Conservation (phyloP, 805 yeast species). For the Yamadazyma nakazawae region DNA sequence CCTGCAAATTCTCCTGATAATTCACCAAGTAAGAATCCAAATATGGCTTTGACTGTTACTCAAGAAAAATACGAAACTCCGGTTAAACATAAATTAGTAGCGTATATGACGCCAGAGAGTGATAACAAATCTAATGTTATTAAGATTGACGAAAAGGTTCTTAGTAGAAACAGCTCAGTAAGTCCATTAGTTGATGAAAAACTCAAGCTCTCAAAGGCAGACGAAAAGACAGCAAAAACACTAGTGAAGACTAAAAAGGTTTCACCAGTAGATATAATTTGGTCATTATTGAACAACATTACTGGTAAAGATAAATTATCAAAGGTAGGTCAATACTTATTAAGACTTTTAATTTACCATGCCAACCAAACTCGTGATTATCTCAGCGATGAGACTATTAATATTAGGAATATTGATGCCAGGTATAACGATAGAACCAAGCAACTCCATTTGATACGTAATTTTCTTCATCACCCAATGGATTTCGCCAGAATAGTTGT, state of each 20-base stretch:
- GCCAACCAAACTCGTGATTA: slow-evolving; percentile 37
- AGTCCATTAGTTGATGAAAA: slow-evolving; percentile 5
- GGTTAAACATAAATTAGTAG: slow-evolving; percentile 7
- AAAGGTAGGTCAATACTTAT: slow-evolving; percentile 56
- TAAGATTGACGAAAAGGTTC: slow-evolving; percentile 10
- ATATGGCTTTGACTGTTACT: slow-evolving; percentile 15
- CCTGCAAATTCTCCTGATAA: slow-evolving; percentile 2
- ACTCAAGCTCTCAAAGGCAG: neutral
- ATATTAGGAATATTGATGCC: slow-evolving; percentile 26
- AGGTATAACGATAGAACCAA: slow-evolving; percentile 32
- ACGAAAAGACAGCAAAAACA: neutral
- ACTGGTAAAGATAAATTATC: slow-evolving; percentile 73
- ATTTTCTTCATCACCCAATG: slow-evolving; percentile 35
- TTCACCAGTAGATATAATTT: slow-evolving; percentile 40
- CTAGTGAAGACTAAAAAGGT: neutral
- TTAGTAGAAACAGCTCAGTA: slow-evolving; percentile 12
- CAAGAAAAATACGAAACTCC: slow-evolving; percentile 13
- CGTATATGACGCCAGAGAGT: slow-evolving; percentile 14
- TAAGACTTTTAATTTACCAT: slow-evolving; percentile 51
- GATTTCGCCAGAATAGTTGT: slow-evolving; percentile 33
- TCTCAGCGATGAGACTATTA: slow-evolving; percentile 32
- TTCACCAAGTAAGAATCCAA: slow-evolving; percentile 10
- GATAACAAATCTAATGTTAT: slow-evolving; percentile 7
- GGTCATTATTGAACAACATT: slow-evolving; percentile 47
- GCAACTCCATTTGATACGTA: slow-evolving; percentile 29